phyloP scores from a whole-genome alignment of 768 basidiomycete genomes.

The Chalciporus chontae region DNA sequence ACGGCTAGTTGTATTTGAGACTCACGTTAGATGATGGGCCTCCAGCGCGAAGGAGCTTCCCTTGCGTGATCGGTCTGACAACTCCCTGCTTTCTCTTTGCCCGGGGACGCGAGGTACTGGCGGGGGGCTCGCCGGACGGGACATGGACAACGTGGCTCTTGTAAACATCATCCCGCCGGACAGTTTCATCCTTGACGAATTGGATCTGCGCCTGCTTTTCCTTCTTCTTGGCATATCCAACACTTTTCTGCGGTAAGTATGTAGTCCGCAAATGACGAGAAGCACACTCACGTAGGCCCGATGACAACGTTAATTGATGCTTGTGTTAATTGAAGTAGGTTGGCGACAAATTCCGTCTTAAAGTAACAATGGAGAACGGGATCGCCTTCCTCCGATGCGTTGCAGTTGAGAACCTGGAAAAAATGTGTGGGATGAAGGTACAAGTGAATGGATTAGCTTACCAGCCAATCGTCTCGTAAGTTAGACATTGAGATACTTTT shows the following conservation, averaged over 20 bases:
- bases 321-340: conserved; percentile 77
- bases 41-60: conserved; percentile 74
- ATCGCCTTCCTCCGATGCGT: conserved; percentile 87
- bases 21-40: conserved; percentile 67
- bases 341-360: conserved; percentile 91
- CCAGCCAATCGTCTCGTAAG: conserved; percentile 94
- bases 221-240: conserved; percentile 95
- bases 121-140: conserved; percentile 80
- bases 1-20: conserved; percentile 1
- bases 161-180: conserved; percentile 76
- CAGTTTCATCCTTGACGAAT: conserved; percentile 84
- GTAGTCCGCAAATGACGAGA: background rate
- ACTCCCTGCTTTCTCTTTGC: conserved; percentile 87
- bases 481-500: conserved; percentile 83
- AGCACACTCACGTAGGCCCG: conserved; percentile 63
- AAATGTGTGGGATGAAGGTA: conserved; percentile 4
- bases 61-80: conserved; percentile 80
- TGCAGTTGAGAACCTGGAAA: conserved; percentile 69
- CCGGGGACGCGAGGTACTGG: conserved; percentile 76
- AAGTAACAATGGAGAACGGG: conserved; percentile 87
- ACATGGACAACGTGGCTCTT: conserved; percentile 93
- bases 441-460: conserved; percentile 32
- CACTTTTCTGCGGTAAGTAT: conserved; percentile 40
- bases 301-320: conserved; percentile 71
- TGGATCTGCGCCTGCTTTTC: conserved; percentile 88